A percentile compares a stretch with the other conserved stretches of the same genome.
These are phyloP conservation scores for Gilbertella persicaria DNA, from an alignment of 371 early-diverging fungal genomes.

Conservation along the genomic window DNA sequence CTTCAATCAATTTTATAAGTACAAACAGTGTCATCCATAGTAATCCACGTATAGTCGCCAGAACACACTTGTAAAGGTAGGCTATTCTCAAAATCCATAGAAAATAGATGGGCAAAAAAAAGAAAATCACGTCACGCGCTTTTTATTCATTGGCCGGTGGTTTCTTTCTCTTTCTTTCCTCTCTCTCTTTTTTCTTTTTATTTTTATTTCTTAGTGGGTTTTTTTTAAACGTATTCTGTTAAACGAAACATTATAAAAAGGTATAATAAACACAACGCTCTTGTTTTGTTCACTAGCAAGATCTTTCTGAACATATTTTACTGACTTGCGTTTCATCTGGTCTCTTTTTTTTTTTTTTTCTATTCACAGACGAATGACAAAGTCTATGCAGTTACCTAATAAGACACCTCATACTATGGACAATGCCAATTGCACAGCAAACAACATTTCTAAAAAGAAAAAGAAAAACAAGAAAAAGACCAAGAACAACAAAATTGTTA, in stretches of 20 bases:
- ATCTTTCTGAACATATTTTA: conserved; percentile 5
- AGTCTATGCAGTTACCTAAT: conserved; percentile 21
- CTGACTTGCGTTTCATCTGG: conserved; percentile 27
- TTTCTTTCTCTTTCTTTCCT: not conserved
- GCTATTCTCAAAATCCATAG: too few species aligned
- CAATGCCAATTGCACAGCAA: conserved; percentile 16
- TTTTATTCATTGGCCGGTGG: not conserved
- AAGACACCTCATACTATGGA: not conserved
- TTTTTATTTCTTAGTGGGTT: too few species aligned
- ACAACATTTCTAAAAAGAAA: conserved; percentile 19
- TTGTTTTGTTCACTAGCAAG: too few species aligned
- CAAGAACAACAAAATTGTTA: conserved; percentile 1
- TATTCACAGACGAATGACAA: conserved; percentile 25
- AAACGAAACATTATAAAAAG: too few species aligned
- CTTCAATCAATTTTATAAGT: too few species aligned
- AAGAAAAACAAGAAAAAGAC: conserved; percentile 24
- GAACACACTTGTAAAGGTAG: too few species aligned
- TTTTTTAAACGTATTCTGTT: too few species aligned
- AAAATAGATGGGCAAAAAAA: too few species aligned
- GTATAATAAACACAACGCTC: too few species aligned
- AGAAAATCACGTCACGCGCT: not conserved
- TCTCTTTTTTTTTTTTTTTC: not conserved
- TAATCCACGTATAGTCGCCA: too few species aligned
- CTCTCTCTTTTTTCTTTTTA: too few species aligned
- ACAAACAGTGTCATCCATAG: too few species aligned